Base-by-base conservation (phyloP, 352 stramenopile genomes). In the Phytophthora uliginosa region DNA sequence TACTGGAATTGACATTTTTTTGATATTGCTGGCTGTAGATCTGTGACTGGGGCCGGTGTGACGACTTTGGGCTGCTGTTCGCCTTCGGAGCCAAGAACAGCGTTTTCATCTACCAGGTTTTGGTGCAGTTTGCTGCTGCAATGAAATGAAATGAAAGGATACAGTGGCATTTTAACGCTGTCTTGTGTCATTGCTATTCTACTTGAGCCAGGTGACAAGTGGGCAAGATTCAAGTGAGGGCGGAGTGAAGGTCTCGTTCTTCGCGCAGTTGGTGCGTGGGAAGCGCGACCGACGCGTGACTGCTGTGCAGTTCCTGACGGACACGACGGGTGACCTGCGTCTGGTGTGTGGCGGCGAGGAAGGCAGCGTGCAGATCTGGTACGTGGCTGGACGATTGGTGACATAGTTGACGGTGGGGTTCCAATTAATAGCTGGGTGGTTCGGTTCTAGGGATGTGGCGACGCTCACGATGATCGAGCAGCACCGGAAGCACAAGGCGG, bases 351-450 rank as follows among this genome's bases (percentile, higher is more conserved):
- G 71, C 4, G 86, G 85, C 34, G 88, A 95, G 59, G 88, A 93
- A 73, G 88, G 85, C 26, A 74, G 79, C 31, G 81, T 95, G 31
- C 88, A 95, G 74, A 76, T 95, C 33, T 95, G 88, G 88, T 93
- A 64, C 36, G 36, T 12, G 12, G 15, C 64, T 81, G 2, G 13
- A 28, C n/a, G 40, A 10, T 15, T 38, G n/a, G 20, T 15, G 36
- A 42, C 15, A n/a, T 12, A n/a, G 38, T 33, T 66, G 10, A 1
- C 20, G 28, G 48, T 15, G 15, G 10, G 7, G 17, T 48, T 17
- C 5, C 7, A 42, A 42, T 42, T 48, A 15, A n/a, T 12, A 12
- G 2, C 4, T 61, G 48, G 62, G 66, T 45, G 26, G 3, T 75
- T 22, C 24, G 17, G 13, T 12, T 13, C 7, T 38, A 93, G 85